phyloP scores from a whole-genome alignment of 306 rosid species.

The Mimosa pudica region DNA sequence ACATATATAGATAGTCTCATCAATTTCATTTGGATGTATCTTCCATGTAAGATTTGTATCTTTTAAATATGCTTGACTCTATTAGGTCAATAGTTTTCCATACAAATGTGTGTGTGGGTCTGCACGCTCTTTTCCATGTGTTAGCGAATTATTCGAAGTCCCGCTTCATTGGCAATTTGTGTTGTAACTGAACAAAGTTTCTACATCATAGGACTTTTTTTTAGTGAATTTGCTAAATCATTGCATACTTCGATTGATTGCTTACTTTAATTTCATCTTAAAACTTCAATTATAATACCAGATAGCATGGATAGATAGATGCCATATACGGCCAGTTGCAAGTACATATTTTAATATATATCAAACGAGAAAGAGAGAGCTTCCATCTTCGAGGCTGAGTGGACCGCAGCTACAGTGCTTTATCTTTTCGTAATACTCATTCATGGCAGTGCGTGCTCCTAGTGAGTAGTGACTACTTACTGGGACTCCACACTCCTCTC shows the following conservation, averaged over 20 bases:
- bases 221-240: too few relatives aligned
- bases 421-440: constrained; percentile 33
- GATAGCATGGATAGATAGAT: background rate
- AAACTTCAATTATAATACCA: background rate
- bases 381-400: constrained; percentile 3
- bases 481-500: background rate
- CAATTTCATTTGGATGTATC: too few relatives aligned
- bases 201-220: background rate
- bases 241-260: background rate
- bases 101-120: too few relatives aligned
- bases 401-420: background rate
- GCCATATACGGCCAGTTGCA: background rate
- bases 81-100: too few relatives aligned
- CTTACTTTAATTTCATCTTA: background rate
- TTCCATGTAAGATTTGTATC: too few relatives aligned
- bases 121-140: background rate
- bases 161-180: background rate
- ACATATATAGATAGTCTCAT: too few relatives aligned
- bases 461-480: background rate
- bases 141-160: background rate
- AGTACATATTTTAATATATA: background rate
- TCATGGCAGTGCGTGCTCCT: constrained; percentile 29
- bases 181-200: background rate
- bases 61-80: too few relatives aligned
- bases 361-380: background rate